Conservation (phyloP, 73 alveolate genomes). For the Tetrahymena malaccensis region DNA sequence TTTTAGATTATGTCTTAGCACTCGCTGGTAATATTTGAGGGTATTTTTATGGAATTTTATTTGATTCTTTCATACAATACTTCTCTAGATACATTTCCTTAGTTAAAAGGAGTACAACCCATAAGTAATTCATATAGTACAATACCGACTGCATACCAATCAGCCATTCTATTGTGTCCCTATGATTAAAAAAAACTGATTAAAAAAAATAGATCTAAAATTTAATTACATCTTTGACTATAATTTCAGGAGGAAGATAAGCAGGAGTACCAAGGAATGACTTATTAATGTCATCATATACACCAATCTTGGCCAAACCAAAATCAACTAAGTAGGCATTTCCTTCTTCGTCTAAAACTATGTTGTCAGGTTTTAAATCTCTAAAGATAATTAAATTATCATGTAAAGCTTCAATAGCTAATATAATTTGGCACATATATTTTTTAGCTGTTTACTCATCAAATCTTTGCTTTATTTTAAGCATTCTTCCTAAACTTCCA, state of each 20-base stretch:
- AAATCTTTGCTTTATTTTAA: slow-evolving; percentile 73
- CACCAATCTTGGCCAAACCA: slow-evolving; percentile 85
- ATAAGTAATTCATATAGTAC: slow-evolving; percentile 84
- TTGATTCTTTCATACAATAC: slow-evolving; percentile 82
- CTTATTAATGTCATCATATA: slow-evolving; percentile 53
- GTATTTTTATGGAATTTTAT: slow-evolving; percentile 78
- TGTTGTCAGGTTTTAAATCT: slow-evolving; percentile 92
- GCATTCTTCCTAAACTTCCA: slow-evolving; percentile 78
- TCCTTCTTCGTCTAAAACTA: slow-evolving; percentile 88
- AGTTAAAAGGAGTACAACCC: slow-evolving; percentile 82
- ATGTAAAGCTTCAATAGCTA: slow-evolving; percentile 85
- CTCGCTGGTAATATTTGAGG: slow-evolving; percentile 59
- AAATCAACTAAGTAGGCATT: slow-evolving; percentile 90
- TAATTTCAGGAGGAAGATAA: slow-evolving; percentile 91
- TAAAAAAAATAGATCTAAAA: slow-evolving; percentile 30
- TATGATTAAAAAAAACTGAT: neutral
- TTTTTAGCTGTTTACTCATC: slow-evolving; percentile 77
- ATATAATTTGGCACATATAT: slow-evolving; percentile 70
- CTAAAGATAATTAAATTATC: slow-evolving; percentile 79
- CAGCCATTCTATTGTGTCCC: slow-evolving; percentile 92
- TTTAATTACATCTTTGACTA: slow-evolving; percentile 25
- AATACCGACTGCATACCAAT: slow-evolving; percentile 94
- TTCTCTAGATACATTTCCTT: slow-evolving; percentile 64
- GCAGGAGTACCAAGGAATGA: slow-evolving; percentile 89
- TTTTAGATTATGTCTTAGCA: slow-evolving; percentile 67